Base-by-base conservation (phyloP, 192 early-diverging fungal species). In the Endogone sp. region DNA sequence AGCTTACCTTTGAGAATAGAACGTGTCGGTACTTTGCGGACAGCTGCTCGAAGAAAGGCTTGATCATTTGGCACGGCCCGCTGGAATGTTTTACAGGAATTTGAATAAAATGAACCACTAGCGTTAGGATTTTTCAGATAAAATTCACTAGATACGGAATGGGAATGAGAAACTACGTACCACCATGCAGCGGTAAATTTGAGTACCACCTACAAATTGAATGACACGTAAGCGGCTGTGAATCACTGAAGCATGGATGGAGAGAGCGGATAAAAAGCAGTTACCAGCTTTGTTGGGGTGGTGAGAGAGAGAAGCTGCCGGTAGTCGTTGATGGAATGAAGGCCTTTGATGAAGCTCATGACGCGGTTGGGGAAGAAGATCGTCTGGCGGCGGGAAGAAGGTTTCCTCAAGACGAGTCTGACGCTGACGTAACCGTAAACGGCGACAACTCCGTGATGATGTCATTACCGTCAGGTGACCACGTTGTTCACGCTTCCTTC, bases 21-120 rank as follows among this genome's bases (percentile, higher is more conserved):
- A 83, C 84, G 64, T 85, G 75, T 24, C 72, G 75, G 56, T 81
- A 85, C 55, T 73, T 71, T 28, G 73, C 66, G 9, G 83, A 78
- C 9, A 88, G 70, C 63, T 82, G 71, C 24, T 81, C 70, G 62
- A 75, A 84, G 25, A 82, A 71, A 55, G 87, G 85, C 56, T 81
- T 78, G 69, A 88, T 85, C 49, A 63, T 73, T 68, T 77, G 78
- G 66, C 84, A 86, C 29, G 81, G 82, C 63, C 75, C 78, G 71
- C 84, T 83, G 66, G 68, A 63, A 58, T 67, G 63, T 60, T 20
- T 60, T 10, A 29, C 25, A 26, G 16, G 44, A 32, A 69, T 49
- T 37, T 30, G 55, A 31, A 24, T n/a, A n/a, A n/a, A n/a, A 21
- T 20, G 49, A 24, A 37, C 23, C 28, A 64, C 54, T 54, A 66